phyloP scores from a whole-genome alignment of 1,284 basidiomycete genomes.

The Cryptococcus wingfieldii region DNA sequence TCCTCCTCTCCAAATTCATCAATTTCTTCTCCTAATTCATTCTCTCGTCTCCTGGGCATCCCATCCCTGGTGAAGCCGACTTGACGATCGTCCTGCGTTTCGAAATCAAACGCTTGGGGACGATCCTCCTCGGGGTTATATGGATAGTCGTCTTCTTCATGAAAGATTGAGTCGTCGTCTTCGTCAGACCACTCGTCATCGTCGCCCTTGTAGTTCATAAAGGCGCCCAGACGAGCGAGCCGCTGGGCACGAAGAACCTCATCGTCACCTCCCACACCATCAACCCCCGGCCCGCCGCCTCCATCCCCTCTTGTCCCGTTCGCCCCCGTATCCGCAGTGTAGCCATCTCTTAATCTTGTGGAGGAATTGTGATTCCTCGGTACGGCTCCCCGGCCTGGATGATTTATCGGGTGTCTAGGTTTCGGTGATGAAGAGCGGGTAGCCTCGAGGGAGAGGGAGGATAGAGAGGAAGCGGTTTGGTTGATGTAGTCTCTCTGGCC shows the following conservation, averaged over 20 bases:
- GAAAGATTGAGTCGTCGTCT: constrained; percentile 3
- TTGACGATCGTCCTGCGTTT: constrained; percentile 6
- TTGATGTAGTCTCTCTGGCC: constrained; percentile 38
- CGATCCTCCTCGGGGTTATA: constrained; percentile 13
- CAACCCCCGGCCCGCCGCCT: background rate
- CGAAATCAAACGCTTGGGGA: background rate
- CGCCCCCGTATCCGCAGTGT: background rate
- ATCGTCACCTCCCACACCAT: constrained; percentile 12
- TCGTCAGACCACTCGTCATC: constrained; percentile 5
- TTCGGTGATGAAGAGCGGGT: constrained; percentile 13
- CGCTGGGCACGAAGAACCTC: constrained; percentile 30
- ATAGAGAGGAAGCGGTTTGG: constrained; percentile 25
- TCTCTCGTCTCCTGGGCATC: constrained; percentile 12
- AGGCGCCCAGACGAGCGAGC: constrained; percentile 24
- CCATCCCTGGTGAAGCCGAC: constrained; percentile 22
- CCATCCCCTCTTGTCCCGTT: background rate
- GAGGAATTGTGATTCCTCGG: constrained; percentile 2
- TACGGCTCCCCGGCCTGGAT: background rate
- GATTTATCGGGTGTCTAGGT: constrained; percentile 1
- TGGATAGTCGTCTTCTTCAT: constrained; percentile 15
- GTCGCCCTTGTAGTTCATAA: constrained; percentile 29
- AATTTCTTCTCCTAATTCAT: constrained; percentile 22
- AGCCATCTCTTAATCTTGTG: background rate
- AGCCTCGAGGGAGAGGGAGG: constrained; percentile 17
- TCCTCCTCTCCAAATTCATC: constrained; percentile 30